phyloP scores from a whole-genome alignment of 2,329 filamentous ascomycete species.

The Xylariaceae sp. region DNA sequence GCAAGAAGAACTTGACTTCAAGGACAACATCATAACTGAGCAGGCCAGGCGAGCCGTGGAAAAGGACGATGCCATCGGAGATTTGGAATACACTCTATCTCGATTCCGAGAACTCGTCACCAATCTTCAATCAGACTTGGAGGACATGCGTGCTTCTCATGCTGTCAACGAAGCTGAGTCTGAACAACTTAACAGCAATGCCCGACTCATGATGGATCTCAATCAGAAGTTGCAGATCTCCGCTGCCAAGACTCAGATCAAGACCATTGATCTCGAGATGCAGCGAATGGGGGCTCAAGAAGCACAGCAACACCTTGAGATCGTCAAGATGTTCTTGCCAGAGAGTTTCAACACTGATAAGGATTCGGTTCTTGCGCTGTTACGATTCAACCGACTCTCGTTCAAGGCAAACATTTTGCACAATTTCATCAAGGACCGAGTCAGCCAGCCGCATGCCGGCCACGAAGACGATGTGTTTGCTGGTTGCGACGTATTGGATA shows the following conservation, averaged over 20 bases:
- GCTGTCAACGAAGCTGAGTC: constrained; percentile 90
- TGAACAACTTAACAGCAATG: constrained; percentile 80
- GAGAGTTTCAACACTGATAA: constrained; percentile 75
- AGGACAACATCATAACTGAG: constrained; percentile 78
- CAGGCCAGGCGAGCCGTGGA: constrained; percentile 66
- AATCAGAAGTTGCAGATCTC: constrained; percentile 91
- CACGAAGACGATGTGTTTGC: constrained; percentile 74
- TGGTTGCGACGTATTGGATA: constrained; percentile 76
- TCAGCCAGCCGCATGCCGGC: constrained; percentile 61
- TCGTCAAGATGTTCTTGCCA: constrained; percentile 83
- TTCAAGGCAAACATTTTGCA: constrained; percentile 83
- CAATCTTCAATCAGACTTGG: constrained; percentile 77
- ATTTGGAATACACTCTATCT: constrained; percentile 84
- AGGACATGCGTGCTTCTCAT: constrained; percentile 87
- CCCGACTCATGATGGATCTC: constrained; percentile 91
- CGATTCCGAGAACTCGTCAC: constrained; percentile 86
- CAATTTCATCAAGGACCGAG: constrained; percentile 71
- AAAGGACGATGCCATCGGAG: constrained; percentile 75
- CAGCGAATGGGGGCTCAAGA: constrained; percentile 83
- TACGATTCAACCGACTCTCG: constrained; percentile 79
- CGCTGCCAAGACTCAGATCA: constrained; percentile 84
- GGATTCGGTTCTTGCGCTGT: constrained; percentile 80
- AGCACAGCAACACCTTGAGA: constrained; percentile 78
- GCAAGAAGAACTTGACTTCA: constrained; percentile 87
- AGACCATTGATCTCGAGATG: constrained; percentile 88